These are phyloP conservation scores for Camptophora hylomeconis DNA, from an alignment of 2,329 filamentous ascomycete genomes.

Conservation along the genomic window DNA sequence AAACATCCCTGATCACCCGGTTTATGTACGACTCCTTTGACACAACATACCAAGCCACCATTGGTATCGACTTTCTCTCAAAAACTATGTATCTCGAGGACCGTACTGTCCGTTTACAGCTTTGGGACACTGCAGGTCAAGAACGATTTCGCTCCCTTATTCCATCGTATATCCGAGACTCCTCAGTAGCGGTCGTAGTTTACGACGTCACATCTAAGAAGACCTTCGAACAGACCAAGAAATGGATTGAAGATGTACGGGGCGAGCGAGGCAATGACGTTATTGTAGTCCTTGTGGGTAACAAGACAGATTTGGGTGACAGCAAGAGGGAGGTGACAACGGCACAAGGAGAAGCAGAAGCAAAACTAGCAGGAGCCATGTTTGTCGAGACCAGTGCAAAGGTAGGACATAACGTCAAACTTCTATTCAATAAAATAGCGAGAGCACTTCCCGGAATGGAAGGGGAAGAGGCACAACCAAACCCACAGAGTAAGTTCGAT, in stretches of 20 bases:
- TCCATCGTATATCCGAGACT: constrained; percentile 96
- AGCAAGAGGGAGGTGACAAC: constrained; percentile 87
- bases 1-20: constrained; percentile 94
- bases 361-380: constrained; percentile 95
- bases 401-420: constrained; percentile 95
- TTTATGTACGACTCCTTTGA: constrained; percentile 99
- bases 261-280: constrained; percentile 96
- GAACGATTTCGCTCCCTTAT: constrained; percentile 95
- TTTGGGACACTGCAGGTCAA: constrained; percentile 97
- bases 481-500: constrained; percentile 13
- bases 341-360: constrained; percentile 91
- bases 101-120: constrained; percentile 87
- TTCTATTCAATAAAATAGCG: constrained; percentile 92
- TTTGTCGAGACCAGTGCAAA: constrained; percentile 99
- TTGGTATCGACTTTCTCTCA: constrained; percentile 97
- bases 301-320: constrained; percentile 98
- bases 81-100: constrained; percentile 99
- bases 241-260: constrained; percentile 98
- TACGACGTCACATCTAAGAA: constrained; percentile 98
- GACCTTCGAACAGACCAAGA: constrained; percentile 95
- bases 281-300: constrained; percentile 95
- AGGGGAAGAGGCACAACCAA: constrained; percentile 53
- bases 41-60: constrained; percentile 98
- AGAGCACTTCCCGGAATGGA: constrained; percentile 98
- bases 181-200: constrained; percentile 92